These are phyloP conservation scores for Leptomonas seymouri DNA, from an alignment of 208 protist genomes.

Conservation along the genomic window DNA sequence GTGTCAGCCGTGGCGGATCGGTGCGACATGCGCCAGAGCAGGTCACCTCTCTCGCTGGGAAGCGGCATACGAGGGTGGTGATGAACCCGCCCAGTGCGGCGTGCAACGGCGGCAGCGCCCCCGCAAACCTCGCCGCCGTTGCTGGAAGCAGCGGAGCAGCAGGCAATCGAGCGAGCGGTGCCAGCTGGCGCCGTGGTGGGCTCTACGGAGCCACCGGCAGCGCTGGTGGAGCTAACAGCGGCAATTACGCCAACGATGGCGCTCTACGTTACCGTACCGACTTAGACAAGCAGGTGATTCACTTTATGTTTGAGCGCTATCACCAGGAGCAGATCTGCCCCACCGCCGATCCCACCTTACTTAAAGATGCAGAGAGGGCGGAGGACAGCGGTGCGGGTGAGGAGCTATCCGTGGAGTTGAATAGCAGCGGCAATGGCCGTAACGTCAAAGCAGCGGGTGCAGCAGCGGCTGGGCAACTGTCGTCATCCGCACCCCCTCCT, in stretches of 20 bases:
- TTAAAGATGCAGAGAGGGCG: neutral
- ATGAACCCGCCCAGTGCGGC: conserved; percentile 6
- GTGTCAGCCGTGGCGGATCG: neutral
- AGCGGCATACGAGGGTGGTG: conserved; percentile 21
- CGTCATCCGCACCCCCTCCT: neutral
- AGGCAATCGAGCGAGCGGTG: neutral
- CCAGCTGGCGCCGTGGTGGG: conserved; percentile 1
- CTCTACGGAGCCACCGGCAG: neutral
- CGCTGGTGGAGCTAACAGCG: neutral
- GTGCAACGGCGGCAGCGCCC: neutral
- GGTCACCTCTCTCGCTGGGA: conserved; percentile 27
- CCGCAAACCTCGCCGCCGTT: neutral
- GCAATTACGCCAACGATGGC: conserved; percentile 15
- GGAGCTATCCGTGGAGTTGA: neutral
- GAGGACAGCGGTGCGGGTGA: neutral
- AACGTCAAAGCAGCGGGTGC: neutral
- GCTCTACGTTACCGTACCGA: conserved; percentile 83
- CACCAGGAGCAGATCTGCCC: conserved; percentile 36
- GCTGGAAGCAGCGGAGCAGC: neutral
- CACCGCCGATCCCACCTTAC: neutral
- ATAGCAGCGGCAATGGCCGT: too few relatives aligned
- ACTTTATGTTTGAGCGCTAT: conserved; percentile 82
- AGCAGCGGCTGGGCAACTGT: neutral
- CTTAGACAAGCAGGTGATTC: conserved; percentile 83
- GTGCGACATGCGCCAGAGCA: conserved; percentile 3